Evolutionary conservation across 768 basidiomycete genomes (phyloP).

Genomic region (Boletus huronensis): DNA sequence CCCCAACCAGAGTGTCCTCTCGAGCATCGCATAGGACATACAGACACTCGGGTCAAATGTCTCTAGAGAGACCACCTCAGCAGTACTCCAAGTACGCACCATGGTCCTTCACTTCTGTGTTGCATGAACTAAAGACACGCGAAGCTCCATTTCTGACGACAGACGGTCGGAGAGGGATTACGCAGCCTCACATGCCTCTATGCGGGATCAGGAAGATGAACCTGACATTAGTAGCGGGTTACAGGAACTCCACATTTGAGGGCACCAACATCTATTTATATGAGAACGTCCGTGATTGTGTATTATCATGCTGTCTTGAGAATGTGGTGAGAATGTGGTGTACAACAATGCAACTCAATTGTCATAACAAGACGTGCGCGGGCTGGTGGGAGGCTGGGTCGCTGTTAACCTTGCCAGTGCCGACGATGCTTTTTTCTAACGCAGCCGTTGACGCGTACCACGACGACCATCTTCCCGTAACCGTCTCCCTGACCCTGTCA

Average conservation of each 20-base stretch:
- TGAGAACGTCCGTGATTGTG: background rate
- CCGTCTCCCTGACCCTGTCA: slow-evolving; percentile 24
- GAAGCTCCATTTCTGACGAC: slow-evolving; percentile 25
- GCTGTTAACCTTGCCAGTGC: background rate
- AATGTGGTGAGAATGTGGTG: no score
- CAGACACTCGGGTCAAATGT: slow-evolving; percentile 17
- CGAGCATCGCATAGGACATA: slow-evolving; percentile 28
- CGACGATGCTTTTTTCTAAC: background rate
- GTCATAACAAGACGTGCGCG: background rate
- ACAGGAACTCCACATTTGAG: slow-evolving; percentile 24
- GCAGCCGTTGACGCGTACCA: slow-evolving; percentile 2
- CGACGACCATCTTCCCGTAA: background rate
- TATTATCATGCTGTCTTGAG: slow-evolving; percentile 4
- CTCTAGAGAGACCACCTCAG: slow-evolving; percentile 13
- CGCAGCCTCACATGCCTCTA: slow-evolving; percentile 14
- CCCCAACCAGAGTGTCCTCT: slow-evolving; percentile 24
- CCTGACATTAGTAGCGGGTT: slow-evolving; percentile 23
- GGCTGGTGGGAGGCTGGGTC: no score
- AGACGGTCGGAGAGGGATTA: slow-evolving; percentile 24
- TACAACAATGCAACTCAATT: background rate
- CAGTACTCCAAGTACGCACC: slow-evolving; percentile 20
- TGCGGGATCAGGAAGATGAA: slow-evolving; percentile 19
- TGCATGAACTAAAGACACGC: slow-evolving; percentile 5
- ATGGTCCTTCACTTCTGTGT: background rate
- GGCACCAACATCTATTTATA: slow-evolving; percentile 2